Evolutionary conservation across 345 rosid species (phyloP), one percentile per base, ranked within the genome.

Genomic region (Erodium maritimum): DNA sequence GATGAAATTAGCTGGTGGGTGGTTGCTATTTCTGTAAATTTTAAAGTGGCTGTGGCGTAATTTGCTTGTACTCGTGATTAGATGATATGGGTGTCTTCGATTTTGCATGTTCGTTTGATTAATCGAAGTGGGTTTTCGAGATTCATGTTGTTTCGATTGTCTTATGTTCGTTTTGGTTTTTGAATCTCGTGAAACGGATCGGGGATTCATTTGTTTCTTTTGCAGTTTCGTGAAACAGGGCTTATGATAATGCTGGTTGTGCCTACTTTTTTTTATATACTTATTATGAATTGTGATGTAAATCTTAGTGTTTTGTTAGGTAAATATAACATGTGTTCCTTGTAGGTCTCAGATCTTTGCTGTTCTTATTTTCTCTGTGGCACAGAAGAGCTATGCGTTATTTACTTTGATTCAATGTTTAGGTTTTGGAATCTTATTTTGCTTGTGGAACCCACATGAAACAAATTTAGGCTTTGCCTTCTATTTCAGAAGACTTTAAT

Each of bases 101-200:
- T 25, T 64, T 57, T 7, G 17, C 19, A 3, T 7, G 50, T 42
- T 42, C 17, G 14, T 42, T 14, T 14, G 61, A 25, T 21, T 60
- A 48, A 24, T 23, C 14, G 24, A 60, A 62, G 42, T 51, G 61
- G 67, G 25, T 58, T 23, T 50, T 58, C 37, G 33, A 19, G 56
- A 51, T 54, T 51, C 57, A 22, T 48, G 2, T 63, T 12, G 57
- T 62, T 68, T 54, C 16, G 22, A 55, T 23, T 22, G 7, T 55
- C 59, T 22, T 51, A 8, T 34, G 23, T 20, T 33, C 29, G 62
- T 29, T 29, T 29, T 52, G 65, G 67, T 58, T 5, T 46, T 22
- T 56, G 22, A 17, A n/a, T 51, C 5, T 18, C 55, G 12, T 42
- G 48, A 42, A 42, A 3, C 12, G 48, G 48, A 42, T 42, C 17